Conservation (phyloP, 495 filamentous ascomycete genomes). For the Penicillium angulare region DNA sequence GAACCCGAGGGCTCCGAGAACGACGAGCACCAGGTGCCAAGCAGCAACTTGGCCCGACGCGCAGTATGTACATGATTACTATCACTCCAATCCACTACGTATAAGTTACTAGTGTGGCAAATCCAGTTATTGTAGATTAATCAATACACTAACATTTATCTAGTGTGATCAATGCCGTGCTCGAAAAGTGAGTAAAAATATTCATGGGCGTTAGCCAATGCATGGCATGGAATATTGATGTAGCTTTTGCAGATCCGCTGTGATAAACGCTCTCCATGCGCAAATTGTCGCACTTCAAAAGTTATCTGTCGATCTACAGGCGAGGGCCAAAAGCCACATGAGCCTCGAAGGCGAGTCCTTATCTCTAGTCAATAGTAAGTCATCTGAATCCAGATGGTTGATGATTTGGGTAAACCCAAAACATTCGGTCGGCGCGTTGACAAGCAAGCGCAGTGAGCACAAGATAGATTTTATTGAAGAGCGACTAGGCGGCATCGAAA, state of each 20-base stretch:
- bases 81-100: no score
- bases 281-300: constrained; percentile 45
- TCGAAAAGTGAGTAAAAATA: constrained; percentile 42
- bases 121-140: not conserved
- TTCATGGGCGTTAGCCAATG: no score
- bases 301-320: constrained; percentile 57
- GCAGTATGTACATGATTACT: constrained; percentile 27
- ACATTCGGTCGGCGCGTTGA: not conserved
- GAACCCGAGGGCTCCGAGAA: constrained; percentile 37
- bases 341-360: constrained; percentile 59
- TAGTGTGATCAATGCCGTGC: constrained; percentile 52
- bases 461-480: constrained; percentile 68
- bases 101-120: not conserved
- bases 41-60: constrained; percentile 20
- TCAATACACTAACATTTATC: constrained; percentile 10
- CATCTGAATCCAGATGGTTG: not conserved
- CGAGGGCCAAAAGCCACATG: constrained; percentile 55
- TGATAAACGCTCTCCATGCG: constrained; percentile 46
- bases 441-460: constrained; percentile 48
- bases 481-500: constrained; percentile 58
- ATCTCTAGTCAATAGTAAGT: constrained; percentile 69
- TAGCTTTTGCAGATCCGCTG: constrained; percentile 39
- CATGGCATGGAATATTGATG: not conserved
- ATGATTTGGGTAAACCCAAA: not conserved
- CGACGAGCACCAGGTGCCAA: constrained; percentile 21